phyloP scores from a whole-genome alignment of 129 eudicot genomes.

The Arctium minus region DNA sequence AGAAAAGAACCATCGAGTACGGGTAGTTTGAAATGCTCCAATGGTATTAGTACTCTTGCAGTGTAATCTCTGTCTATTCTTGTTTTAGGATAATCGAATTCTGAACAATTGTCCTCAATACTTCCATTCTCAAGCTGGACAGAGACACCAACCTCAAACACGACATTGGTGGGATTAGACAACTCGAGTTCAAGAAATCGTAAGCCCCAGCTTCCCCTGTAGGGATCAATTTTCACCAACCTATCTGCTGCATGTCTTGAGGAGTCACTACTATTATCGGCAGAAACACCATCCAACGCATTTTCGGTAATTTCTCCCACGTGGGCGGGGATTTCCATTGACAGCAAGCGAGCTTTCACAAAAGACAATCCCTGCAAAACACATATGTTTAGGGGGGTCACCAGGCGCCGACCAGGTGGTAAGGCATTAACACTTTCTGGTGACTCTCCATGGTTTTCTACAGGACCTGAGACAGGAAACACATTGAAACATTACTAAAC shows the following conservation, averaged over 20 bases:
- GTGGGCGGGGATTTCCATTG: constrained; percentile 92
- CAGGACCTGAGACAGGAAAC: constrained; percentile 46
- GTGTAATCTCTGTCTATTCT: constrained; percentile 89
- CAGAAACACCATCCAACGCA: constrained; percentile 14
- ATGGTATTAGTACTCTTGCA: constrained; percentile 87
- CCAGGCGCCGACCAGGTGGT: constrained; percentile 89
- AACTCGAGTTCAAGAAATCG: constrained; percentile 93
- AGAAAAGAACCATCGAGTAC: constrained; percentile 81
- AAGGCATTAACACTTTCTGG: constrained; percentile 30
- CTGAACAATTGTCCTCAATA: constrained; percentile 34
- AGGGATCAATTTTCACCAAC: constrained; percentile 83
- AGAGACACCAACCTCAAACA: constrained; percentile 82
- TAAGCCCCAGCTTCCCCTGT: constrained; percentile 97
- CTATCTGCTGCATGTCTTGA: constrained; percentile 41
- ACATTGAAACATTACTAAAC: neutral
- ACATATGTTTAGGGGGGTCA: constrained; percentile 78
- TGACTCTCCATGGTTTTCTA: constrained; percentile 36
- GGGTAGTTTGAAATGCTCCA: constrained; percentile 91
- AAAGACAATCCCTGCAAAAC: constrained; percentile 89
- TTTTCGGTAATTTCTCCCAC: constrained; percentile 59
- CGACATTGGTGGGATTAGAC: constrained; percentile 90
- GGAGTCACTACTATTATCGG: constrained; percentile 11
- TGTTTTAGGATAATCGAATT: constrained; percentile 74
- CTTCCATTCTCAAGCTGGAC: constrained; percentile 58
- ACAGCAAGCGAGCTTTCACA: constrained; percentile 81